Evolutionary conservation across 78 protist genomes (phyloP).

Genomic region (Dictyostelium capitatum): DNA sequence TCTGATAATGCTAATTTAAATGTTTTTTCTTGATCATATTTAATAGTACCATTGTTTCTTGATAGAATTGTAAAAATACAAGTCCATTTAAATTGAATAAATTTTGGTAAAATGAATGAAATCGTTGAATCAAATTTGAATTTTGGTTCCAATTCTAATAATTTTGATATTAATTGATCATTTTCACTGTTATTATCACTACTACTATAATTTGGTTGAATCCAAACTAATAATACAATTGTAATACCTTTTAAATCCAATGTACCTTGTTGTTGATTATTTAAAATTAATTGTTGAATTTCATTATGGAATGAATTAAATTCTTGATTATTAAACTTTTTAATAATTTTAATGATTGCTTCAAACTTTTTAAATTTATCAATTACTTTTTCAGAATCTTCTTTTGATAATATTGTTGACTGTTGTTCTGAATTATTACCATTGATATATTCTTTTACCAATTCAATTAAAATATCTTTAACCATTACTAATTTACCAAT

Average conservation of each 20-base stretch:
- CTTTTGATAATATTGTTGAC: neutral
- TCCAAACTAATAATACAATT: constrained; percentile 11
- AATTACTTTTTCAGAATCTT: constrained; percentile 15
- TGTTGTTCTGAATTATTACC: neutral
- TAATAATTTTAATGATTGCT: neutral
- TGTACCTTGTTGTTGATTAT: neutral
- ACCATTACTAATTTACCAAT: neutral
- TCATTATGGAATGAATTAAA: neutral
- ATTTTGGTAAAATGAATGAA: constrained; percentile 38
- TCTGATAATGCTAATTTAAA: neutral
- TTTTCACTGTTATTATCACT: neutral
- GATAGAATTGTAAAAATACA: neutral
- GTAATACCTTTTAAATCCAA: constrained; percentile 12
- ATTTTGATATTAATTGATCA: neutral
- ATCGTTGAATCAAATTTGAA: constrained; percentile 13
- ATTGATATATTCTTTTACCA: neutral
- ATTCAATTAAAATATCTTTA: neutral
- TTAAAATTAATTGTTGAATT: neutral
- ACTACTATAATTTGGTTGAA: neutral
- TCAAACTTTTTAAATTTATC: constrained; percentile 24
- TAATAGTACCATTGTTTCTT: neutral
- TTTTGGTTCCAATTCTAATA: constrained; percentile 22
- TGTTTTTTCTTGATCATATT: neutral
- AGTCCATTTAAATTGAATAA: constrained; percentile 47
- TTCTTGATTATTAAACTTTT: neutral